A percentile compares a stretch with the other conserved stretches of the same genome.
Evolutionary conservation across 805 yeast genomes (phyloP).

Genomic region (Spathaspora sp.): DNA sequence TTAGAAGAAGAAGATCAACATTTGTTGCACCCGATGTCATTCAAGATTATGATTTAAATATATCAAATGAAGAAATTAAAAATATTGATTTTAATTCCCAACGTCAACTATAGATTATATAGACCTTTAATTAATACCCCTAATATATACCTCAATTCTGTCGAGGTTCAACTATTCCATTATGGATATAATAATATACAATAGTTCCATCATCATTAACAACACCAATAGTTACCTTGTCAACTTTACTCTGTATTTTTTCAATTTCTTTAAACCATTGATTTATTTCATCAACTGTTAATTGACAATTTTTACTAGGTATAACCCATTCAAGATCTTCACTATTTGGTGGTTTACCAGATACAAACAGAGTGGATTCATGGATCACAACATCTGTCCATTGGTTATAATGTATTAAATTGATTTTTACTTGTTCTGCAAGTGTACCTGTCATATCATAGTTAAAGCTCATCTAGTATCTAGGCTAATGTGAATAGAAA

Average conservation of each 20-base stretch:
- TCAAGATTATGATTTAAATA: neutral
- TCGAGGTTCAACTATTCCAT: constrained; percentile 63
- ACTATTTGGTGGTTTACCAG: constrained; percentile 30
- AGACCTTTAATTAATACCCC: neutral
- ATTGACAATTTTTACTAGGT: constrained; percentile 25
- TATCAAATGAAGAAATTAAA: neutral
- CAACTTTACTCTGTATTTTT: constrained; percentile 19
- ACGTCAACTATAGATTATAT: neutral
- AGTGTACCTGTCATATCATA: neutral
- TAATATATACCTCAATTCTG: constrained; percentile 32
- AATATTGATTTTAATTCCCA: neutral
- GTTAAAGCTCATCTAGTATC: too few species aligned
- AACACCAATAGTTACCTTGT: constrained; percentile 49
- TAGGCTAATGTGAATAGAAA: too few species aligned
- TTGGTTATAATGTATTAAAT: constrained; percentile 41
- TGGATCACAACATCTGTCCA: constrained; percentile 39
- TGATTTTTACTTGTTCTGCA: constrained; percentile 31
- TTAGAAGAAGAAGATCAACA: constrained; percentile 1
- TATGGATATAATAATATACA: constrained; percentile 65
- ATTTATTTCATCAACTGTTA: constrained; percentile 38
- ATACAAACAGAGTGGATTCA: neutral
- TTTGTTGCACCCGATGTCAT: neutral
- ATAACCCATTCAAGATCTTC: constrained; percentile 39
- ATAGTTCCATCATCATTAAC: constrained; percentile 65
- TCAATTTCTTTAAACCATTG: constrained; percentile 32